Conservation (phyloP, 208 protist species). For the Balamuthia mandrillaris region DNA sequence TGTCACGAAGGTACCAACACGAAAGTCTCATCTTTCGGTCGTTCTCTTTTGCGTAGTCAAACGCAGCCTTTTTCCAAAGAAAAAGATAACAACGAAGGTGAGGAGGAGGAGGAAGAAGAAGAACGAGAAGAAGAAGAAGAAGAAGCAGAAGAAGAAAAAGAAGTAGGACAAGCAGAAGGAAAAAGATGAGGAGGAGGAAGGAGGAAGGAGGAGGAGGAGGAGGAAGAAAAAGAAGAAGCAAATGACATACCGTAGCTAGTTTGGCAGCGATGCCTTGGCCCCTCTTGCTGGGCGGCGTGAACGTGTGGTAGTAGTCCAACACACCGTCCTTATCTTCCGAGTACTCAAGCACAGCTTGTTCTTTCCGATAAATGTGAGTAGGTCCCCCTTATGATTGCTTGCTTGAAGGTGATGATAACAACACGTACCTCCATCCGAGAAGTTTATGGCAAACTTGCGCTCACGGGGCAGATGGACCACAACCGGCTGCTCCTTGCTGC, state of each 20-base stretch:
- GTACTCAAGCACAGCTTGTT: constrained; percentile 18
- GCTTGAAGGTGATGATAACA: no score
- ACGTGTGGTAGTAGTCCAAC: constrained; percentile 23
- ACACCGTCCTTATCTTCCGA: background rate
- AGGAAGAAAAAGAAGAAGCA: no score
- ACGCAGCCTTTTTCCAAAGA: background rate
- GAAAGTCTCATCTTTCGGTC: background rate
- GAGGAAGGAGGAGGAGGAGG: background rate
- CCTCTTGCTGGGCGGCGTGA: background rate
- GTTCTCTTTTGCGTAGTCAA: constrained; percentile 8
- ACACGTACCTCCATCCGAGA: background rate
- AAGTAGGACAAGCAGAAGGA: no score
- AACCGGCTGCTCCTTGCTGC: no score
- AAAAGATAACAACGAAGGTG: background rate
- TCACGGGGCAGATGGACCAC: background rate
- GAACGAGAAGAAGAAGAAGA: background rate
- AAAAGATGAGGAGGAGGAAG: no score
- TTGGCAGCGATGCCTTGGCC: constrained; percentile 5
- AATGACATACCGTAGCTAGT: background rate
- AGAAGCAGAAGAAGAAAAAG: no score
- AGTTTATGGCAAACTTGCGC: constrained; percentile 17
- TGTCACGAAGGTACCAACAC: constrained; percentile 23
- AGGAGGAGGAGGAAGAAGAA: background rate
- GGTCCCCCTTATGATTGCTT: no score
- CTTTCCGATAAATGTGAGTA: no score